These are phyloP conservation scores for Clarireedia monteithiana DNA, from an alignment of 2,329 filamentous ascomycete genomes.

Conservation along the genomic window DNA sequence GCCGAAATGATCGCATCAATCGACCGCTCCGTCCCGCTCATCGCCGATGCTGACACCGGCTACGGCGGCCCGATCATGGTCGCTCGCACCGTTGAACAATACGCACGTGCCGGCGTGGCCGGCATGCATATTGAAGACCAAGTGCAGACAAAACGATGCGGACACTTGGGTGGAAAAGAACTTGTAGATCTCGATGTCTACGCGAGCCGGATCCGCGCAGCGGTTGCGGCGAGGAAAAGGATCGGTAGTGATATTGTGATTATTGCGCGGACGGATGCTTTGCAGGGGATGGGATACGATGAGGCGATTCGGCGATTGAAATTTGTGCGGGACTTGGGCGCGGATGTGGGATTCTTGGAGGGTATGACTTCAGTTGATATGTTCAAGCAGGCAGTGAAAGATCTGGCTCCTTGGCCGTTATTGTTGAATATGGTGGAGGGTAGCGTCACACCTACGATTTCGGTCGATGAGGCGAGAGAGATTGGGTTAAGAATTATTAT, in stretches of 20 bases:
- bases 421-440: conserved; percentile 51
- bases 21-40: conserved; percentile 38
- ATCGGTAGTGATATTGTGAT: conserved; percentile 46
- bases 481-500: conserved; percentile 53
- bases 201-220: conserved; percentile 46
- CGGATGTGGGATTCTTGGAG: conserved; percentile 54
- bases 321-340: conserved; percentile 44
- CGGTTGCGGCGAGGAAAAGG: conserved; percentile 39
- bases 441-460: conserved; percentile 46
- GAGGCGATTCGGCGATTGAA: conserved; percentile 44
- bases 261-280: conserved; percentile 56
- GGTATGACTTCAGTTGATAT: conserved; percentile 38
- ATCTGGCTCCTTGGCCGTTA: conserved; percentile 29
- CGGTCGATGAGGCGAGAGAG: conserved; percentile 42
- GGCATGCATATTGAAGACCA: conserved; percentile 58
- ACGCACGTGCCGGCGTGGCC: conserved; percentile 42
- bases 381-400: conserved; percentile 36
- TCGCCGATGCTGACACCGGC: conserved; percentile 46
- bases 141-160: conserved; percentile 56
- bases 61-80: conserved; percentile 44
- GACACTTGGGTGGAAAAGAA: conserved; percentile 54
- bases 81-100: conserved; percentile 21
- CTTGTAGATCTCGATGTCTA: conserved; percentile 35
- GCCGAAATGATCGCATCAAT: conserved; percentile 46
- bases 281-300: conserved; percentile 49